Evolutionary conservation across 2,329 filamentous ascomycete genomes (phyloP).

Genomic region (Rutstroemia sp.): DNA sequence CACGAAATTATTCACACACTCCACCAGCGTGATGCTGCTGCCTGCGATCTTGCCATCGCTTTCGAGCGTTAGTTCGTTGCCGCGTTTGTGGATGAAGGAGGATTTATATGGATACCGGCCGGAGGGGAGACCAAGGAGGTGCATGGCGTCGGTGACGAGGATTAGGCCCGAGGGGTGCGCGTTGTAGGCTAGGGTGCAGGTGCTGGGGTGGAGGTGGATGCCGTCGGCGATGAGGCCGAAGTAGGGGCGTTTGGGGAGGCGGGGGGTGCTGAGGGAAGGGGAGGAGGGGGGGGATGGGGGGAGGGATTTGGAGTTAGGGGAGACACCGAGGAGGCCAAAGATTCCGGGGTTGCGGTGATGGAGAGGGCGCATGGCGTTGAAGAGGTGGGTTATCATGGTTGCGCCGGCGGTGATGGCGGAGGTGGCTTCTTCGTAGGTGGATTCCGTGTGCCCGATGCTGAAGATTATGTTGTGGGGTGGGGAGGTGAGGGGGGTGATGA

Average conservation of each 20-base stretch:
- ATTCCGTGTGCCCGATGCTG: constrained; percentile 81
- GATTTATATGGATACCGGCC: constrained; percentile 77
- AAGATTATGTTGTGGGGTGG: constrained; percentile 56
- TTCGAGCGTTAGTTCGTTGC: constrained; percentile 65
- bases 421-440: constrained; percentile 75
- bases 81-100: constrained; percentile 60
- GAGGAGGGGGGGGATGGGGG: constrained; percentile 5
- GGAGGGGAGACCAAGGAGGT: constrained; percentile 74
- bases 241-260: constrained; percentile 48
- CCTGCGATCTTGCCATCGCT: constrained; percentile 74
- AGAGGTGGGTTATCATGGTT: constrained; percentile 86
- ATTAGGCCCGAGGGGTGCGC: constrained; percentile 80
- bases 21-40: constrained; percentile 65
- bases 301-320: constrained; percentile 40
- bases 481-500: constrained; percentile 59
- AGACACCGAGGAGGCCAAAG: constrained; percentile 73
- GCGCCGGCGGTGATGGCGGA: constrained; percentile 66
- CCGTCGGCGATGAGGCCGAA: constrained; percentile 90
- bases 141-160: constrained; percentile 89
- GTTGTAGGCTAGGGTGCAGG: constrained; percentile 82
- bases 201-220: constrained; percentile 81
- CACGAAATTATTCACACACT: constrained; percentile 77
- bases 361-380: constrained; percentile 88
- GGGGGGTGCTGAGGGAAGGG: neutral
- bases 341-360: constrained; percentile 88